These are phyloP conservation scores for Arabidopsis lyrata DNA, from an alignment of 441 rosid species.

Conservation along the genomic window DNA sequence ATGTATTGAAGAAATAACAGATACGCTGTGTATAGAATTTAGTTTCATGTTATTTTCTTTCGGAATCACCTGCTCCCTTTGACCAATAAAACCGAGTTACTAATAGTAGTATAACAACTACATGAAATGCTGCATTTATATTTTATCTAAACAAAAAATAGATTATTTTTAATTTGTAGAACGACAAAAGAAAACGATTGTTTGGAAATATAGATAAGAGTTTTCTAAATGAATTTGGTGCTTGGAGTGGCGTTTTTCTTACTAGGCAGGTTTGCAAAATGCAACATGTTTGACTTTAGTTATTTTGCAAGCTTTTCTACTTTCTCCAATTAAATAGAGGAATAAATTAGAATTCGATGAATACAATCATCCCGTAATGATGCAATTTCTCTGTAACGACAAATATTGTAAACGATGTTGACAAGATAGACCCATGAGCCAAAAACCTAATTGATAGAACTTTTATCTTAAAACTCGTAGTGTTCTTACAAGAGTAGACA, in stretches of 20 bases:
- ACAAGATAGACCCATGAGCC: slow-evolving; percentile 7
- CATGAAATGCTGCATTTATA: not conserved
- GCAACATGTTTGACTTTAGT: slow-evolving; percentile 18
- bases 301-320: not conserved
- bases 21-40: not conserved
- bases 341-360: not conserved
- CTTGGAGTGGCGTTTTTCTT: not conserved
- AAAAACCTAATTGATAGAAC: not conserved
- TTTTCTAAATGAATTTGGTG: not conserved
- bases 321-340: not conserved
- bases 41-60: slow-evolving; percentile 6
- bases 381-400: not conserved
- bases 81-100: not conserved
- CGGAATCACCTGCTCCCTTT: slow-evolving; percentile 18
- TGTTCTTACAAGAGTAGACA: slow-evolving; percentile 1
- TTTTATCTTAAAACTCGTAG: not conserved
- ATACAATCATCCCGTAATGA: not conserved
- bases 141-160: no score
- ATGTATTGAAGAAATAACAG: not conserved
- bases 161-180: not conserved
- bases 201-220: not conserved
- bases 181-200: not conserved
- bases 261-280: slow-evolving; percentile 24
- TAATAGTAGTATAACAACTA: slow-evolving; percentile 17
- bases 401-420: not conserved